Conservation (phyloP, 257 asterid genomes). For the Nicotiana attenuata region DNA sequence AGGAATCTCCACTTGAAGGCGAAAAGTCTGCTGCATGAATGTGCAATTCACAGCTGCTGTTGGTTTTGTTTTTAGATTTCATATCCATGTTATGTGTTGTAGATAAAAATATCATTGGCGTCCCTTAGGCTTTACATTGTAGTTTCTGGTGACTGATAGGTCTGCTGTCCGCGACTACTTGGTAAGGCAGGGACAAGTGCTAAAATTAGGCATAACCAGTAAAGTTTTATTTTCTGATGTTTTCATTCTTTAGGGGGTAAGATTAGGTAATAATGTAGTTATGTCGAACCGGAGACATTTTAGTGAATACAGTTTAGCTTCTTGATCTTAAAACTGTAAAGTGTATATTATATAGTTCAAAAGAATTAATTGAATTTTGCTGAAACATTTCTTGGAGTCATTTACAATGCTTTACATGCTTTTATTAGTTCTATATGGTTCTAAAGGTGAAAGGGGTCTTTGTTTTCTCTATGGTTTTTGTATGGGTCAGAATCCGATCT, state of each 20-base stretch:
- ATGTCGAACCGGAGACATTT: neutral
- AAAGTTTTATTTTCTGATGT: neutral
- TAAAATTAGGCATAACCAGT: neutral
- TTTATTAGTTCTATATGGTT: neutral
- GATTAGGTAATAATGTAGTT: neutral
- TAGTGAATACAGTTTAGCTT: neutral
- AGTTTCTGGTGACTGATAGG: neutral
- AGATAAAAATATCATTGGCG: neutral
- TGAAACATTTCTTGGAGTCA: neutral
- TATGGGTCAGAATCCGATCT: no score
- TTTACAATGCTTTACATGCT: neutral
- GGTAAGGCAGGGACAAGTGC: neutral
- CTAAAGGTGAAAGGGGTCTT: no score
- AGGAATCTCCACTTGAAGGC: neutral
- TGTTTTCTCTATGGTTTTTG: no score
- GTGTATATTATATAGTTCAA: neutral
- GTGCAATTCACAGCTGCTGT: neutral
- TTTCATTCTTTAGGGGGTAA: neutral
- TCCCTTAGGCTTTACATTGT: neutral
- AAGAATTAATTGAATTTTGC: neutral
- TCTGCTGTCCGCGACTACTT: slow-evolving; percentile 1
- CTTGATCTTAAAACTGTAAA: neutral
- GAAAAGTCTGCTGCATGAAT: neutral
- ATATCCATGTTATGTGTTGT: neutral
- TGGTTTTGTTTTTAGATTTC: neutral